These are phyloP conservation scores for Nakazawaea pomicola DNA, from an alignment of 805 yeast genomes.

Conservation along the genomic window DNA sequence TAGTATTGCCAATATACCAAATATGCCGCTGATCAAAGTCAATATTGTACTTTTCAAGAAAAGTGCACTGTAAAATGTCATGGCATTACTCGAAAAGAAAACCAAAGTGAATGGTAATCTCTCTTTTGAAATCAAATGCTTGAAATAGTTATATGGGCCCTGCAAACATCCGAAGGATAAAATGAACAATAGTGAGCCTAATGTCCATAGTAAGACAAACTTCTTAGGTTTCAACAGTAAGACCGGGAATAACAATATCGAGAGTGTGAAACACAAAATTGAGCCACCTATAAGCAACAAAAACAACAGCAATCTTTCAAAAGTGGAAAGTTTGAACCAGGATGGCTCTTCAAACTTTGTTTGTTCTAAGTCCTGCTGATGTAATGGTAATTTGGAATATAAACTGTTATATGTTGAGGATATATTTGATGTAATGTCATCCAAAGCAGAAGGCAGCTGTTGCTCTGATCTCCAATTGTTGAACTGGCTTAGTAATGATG, in stretches of 20 bases:
- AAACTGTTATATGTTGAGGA: constrained; percentile 38
- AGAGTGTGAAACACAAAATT: constrained; percentile 72
- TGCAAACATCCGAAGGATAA: constrained; percentile 86
- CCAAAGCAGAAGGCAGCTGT: neutral
- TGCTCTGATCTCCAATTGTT: constrained; percentile 11
- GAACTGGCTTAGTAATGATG: constrained; percentile 7
- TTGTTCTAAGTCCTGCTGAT: constrained; percentile 42
- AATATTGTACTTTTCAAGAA: constrained; percentile 65
- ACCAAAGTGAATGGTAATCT: constrained; percentile 77
- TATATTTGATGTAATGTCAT: constrained; percentile 1
- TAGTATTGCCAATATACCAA: constrained; percentile 81
- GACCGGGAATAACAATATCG: constrained; percentile 84
- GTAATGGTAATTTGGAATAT: constrained; percentile 61
- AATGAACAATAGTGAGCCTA: constrained; percentile 85
- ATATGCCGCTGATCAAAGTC: constrained; percentile 67
- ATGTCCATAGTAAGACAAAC: constrained; percentile 85
- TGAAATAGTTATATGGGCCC: constrained; percentile 80
- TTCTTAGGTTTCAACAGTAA: constrained; percentile 86
- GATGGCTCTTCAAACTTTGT: constrained; percentile 55
- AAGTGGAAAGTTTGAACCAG: constrained; percentile 71
- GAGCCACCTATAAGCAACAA: constrained; percentile 73
- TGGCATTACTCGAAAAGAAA: constrained; percentile 73
- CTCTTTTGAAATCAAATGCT: constrained; percentile 68
- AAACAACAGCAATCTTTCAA: constrained; percentile 79
- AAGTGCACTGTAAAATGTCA: constrained; percentile 76